Base-by-base conservation (phyloP, 1,139 yeast genomes). In the Dujonia santamariae region DNA sequence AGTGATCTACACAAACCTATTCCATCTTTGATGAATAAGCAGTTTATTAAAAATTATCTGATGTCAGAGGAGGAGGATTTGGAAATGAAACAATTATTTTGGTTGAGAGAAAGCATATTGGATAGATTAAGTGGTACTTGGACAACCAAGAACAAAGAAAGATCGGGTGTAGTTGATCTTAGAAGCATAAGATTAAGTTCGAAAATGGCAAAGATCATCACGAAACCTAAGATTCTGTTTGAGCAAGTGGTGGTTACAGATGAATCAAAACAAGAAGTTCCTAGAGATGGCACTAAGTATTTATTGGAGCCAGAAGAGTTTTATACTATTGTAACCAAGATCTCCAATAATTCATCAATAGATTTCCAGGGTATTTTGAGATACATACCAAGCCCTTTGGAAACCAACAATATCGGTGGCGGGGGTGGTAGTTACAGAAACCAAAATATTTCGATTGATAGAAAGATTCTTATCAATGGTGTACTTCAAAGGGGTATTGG, bases 11-110 rank as follows among this genome's bases (percentile, higher is more conserved):
- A 61, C 3, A 56, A 58, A 26, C 72, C 77, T 0, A 80, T 90
- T 20, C 97, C 97, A n/a, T 80, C 86, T 19, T 61, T 88, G 28
- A 57, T 84, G 27, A 76, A 79, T 30, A 78, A 80, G 40, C 96
- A 88, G 56, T 85, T 80, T 50, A 67, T 87, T 14, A 73, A 80
- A 23, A 83, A 82, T 47, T 72, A 78, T 34, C 72, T 70, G 34
- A 51, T 79, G 19, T 62, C 78, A 0, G 78, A 74, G 3, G 72
- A 59, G 46, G 81, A 72, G 37, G 85, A 74, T 38, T 67, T 59
- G 43, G 53, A 44, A 28, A 71, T 78, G 59, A 69, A 78, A 39
- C 80, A 79, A 43, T 61, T 75, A 5, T 92, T 88, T 54, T 92
- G 98, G 98, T 72, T 84, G 38, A 63, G 95, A 37, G 79, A 83